These are phyloP conservation scores for Chimonanthus salicifolius DNA, from an alignment of 164 flowering plant species.

Conservation along the genomic window DNA sequence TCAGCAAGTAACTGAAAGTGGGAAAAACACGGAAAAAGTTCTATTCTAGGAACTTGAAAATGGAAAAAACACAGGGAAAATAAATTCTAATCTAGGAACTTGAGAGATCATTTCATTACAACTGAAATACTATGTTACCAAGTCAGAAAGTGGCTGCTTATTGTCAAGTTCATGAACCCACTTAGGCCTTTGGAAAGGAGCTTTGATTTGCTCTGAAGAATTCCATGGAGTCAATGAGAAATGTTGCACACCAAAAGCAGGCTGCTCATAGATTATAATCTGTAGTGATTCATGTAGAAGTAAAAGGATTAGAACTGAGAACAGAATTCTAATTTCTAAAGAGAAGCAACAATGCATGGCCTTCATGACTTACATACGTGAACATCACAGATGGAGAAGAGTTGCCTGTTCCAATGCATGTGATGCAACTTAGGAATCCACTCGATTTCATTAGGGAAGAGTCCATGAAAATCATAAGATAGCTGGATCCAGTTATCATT, in stretches of 20 bases:
- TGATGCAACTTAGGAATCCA: slow-evolving; percentile 72
- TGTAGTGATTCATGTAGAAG: slow-evolving; percentile 22
- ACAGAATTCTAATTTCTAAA: neutral
- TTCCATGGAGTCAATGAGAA: slow-evolving; percentile 37
- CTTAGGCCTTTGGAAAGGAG: slow-evolving; percentile 50
- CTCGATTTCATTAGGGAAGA: slow-evolving; percentile 13
- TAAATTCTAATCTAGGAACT: too few species aligned
- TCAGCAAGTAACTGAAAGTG: neutral
- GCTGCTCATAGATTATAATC: slow-evolving; percentile 80
- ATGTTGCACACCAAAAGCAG: slow-evolving; percentile 68
- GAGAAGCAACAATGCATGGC: slow-evolving; percentile 14
- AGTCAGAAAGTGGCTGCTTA: slow-evolving; percentile 40
- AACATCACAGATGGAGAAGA: slow-evolving; percentile 45
- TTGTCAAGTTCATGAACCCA: slow-evolving; percentile 67
- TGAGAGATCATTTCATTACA: too few species aligned
- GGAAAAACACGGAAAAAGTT: neutral
- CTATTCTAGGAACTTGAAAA: neutral
- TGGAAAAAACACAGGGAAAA: too few species aligned
- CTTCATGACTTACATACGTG: slow-evolving; percentile 85
- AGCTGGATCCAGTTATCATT: slow-evolving; percentile 49
- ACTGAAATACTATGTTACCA: slow-evolving; percentile 42
- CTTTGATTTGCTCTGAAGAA: slow-evolving; percentile 25
- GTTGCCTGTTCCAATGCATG: slow-evolving; percentile 46
- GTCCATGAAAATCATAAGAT: slow-evolving; percentile 19
- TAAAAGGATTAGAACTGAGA: slow-evolving; percentile 1